Base-by-base conservation (phyloP, 2,329 filamentous ascomycete species). In the Penicillium sp. region DNA sequence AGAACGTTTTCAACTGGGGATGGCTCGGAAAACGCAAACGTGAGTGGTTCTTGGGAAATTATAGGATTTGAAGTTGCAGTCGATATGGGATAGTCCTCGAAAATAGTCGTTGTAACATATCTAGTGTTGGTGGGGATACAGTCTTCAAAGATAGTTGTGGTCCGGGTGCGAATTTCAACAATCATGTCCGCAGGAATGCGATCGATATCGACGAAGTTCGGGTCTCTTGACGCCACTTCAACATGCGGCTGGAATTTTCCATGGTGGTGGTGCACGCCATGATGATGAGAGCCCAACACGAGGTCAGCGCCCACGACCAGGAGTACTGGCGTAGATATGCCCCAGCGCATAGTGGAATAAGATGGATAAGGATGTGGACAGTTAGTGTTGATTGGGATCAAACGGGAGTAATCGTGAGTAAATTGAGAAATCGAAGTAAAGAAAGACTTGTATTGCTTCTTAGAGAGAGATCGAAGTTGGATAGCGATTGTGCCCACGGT, bases 201-300 rank as follows among this genome's bases (percentile, higher is more conserved):
- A 23, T 33, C 48, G 2, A 36, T 40, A 11, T 59, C 39, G 13
- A 18, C 18, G 51, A 36, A 44, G 24, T 21, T 13, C 10, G 54
- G 4, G 18, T 56, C 58, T 33, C 56, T 29, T 5, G 55, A 56
- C 16, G 57, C 51, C 21, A 57, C 18, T n/a, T 59, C 34, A 9
- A 39, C 46, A 37, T 57, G 48, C 13, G 39, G 53, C 33, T 50
- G 50, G 19, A 48, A 31, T 18, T 63, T 54, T 14, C 33, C 52
- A 45, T 63, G 65, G 33, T 66, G 69, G n/a, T 64, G 64, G 51
- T 71, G 69, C 9, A 55, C 45, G 47, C 63, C 65, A 48, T 54
- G 65, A 64, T 52, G 65, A 50, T 50, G 63, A 58, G 11, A 58
- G 36, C 47, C 67, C 61, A 54, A 62, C 63, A 61, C 64, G 39